Percentiles rank a stretch among this genome's conserved stretches.
These are phyloP conservation scores for Clohesyomyces aquaticus DNA, from an alignment of 495 filamentous ascomycete species.

Conservation along the genomic window DNA sequence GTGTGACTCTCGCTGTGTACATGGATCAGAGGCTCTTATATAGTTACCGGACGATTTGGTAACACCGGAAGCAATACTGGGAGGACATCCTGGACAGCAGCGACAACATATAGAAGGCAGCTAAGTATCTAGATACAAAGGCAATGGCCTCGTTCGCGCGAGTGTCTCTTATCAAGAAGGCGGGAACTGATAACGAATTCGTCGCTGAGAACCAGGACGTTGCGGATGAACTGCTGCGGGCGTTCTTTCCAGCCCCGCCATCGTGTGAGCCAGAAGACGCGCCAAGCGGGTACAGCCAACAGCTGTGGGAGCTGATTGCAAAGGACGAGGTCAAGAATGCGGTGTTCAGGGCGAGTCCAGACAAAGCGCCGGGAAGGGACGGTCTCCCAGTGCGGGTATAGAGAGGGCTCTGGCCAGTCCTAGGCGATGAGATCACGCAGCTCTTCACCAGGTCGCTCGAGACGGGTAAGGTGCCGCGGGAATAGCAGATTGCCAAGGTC, in stretches of 20 bases:
- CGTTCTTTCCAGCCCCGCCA: slow-evolving; percentile 28
- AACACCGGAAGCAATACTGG: slow-evolving; percentile 1
- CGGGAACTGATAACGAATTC: slow-evolving; percentile 9
- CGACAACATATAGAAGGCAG: slow-evolving; percentile 16
- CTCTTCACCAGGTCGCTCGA: slow-evolving; percentile 29
- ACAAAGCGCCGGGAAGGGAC: slow-evolving; percentile 38
- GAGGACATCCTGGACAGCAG: slow-evolving; percentile 9
- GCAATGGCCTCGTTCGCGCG: slow-evolving; percentile 5
- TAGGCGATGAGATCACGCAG: slow-evolving; percentile 21
- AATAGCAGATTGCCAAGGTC: slow-evolving; percentile 38
- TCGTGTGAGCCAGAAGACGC: slow-evolving; percentile 21
- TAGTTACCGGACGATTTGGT: background rate
- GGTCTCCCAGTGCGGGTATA: slow-evolving; percentile 27
- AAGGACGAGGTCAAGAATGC: slow-evolving; percentile 31
- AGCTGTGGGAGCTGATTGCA: slow-evolving; percentile 24
- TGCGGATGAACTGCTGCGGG: slow-evolving; percentile 21
- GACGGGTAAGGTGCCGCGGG: no score
- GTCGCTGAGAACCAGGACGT: slow-evolving; percentile 17
- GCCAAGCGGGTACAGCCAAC: slow-evolving; percentile 15
- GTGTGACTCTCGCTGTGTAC: no score
- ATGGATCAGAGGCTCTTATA: background rate
- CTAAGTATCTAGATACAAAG: slow-evolving; percentile 17
- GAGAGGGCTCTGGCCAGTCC: slow-evolving; percentile 35
- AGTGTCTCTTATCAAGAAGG: slow-evolving; percentile 20
- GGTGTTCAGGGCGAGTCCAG: slow-evolving; percentile 26